Conservation (phyloP, 495 filamentous ascomycete species). For the Astrocystis sublimbata region DNA sequence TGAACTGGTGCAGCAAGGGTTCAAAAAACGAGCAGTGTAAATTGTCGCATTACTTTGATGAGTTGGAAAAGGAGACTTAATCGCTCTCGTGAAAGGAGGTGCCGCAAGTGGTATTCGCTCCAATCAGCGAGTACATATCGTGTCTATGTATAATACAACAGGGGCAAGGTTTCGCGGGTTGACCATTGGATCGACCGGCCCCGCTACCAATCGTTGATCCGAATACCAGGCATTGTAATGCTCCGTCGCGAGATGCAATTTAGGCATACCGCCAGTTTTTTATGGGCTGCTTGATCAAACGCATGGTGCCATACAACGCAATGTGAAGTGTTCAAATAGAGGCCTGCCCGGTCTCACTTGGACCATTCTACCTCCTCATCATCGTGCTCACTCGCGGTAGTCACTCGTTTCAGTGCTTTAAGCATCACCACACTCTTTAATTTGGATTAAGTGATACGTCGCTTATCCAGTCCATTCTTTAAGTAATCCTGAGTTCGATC, state of each 20-base stretch:
- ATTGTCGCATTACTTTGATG: neutral
- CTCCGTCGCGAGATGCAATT: neutral
- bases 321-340: constrained; percentile 32
- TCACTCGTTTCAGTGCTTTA: constrained; percentile 33
- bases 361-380: constrained; percentile 19
- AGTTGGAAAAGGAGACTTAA: neutral
- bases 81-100: neutral
- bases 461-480: constrained; percentile 37
- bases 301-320: neutral
- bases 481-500: constrained; percentile 23
- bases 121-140: neutral
- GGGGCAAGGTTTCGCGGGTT: neutral
- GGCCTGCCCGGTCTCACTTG: constrained; percentile 19
- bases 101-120: neutral
- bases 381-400: constrained; percentile 32
- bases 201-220: neutral
- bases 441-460: constrained; percentile 26
- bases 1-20: too few relatives aligned
- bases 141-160: neutral
- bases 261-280: constrained; percentile 2
- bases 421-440: constrained; percentile 30
- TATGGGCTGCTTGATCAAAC: neutral
- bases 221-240: neutral
- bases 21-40: too few relatives aligned
- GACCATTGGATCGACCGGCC: neutral